Conservation (phyloP, 225 moss, liverwort and hornwort genomes). For the Bryum argenteum region DNA sequence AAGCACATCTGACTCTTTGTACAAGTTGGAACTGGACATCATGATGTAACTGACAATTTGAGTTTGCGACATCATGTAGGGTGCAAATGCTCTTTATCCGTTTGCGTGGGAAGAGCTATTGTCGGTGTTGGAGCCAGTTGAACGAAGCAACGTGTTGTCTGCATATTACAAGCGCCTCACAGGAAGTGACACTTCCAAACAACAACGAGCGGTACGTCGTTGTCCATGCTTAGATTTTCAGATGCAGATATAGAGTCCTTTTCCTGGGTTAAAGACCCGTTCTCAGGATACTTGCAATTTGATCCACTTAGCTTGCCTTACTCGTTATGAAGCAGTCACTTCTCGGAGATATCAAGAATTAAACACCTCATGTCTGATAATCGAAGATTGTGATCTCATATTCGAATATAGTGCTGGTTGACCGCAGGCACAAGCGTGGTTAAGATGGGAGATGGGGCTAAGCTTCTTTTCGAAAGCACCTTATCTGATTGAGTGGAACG, state of each 20-base stretch:
- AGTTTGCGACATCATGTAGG: slow-evolving; percentile 35
- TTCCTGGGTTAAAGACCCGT: not conserved
- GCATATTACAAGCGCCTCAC: slow-evolving; percentile 72
- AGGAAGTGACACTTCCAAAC: slow-evolving; percentile 50
- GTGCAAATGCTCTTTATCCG: slow-evolving; percentile 73
- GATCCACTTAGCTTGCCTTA: not conserved
- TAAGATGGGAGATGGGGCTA: slow-evolving; percentile 80
- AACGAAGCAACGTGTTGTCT: slow-evolving; percentile 52
- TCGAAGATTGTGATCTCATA: not conserved
- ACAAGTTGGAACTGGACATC: not conserved
- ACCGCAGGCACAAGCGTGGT: slow-evolving; percentile 72
- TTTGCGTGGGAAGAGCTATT: slow-evolving; percentile 68
- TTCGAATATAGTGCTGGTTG: not conserved
- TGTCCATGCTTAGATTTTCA: not conserved
- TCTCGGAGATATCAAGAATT: not conserved
- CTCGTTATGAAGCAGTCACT: not conserved
- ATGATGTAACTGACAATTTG: slow-evolving; percentile 5
- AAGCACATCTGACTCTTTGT: not conserved
- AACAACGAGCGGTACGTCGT: slow-evolving; percentile 59
- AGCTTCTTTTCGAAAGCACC: slow-evolving; percentile 70
- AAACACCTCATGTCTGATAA: not conserved
- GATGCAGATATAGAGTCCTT: slow-evolving; percentile 16
- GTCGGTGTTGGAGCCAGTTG: slow-evolving; percentile 58
- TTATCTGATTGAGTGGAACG: slow-evolving; percentile 68
- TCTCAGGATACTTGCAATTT: not conserved